Percentiles rank a stretch among this genome's conserved stretches.
Conservation (phyloP, 257 asterid species). For the Coffea eugenioides region DNA sequence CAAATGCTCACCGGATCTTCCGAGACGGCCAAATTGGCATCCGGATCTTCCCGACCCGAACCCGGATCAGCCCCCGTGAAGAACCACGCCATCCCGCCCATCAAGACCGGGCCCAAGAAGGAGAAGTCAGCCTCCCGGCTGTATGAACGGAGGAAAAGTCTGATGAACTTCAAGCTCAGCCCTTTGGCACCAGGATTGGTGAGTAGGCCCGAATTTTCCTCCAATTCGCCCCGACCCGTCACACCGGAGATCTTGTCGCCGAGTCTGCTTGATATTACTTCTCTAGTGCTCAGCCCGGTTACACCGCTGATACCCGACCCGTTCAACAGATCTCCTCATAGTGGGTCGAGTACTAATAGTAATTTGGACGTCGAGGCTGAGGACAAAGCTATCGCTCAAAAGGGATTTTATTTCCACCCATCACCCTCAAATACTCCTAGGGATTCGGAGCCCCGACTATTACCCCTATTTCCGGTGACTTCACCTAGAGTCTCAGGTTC, state of each 20-base stretch:
- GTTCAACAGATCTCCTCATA: slow-evolving; percentile 44
- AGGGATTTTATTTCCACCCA: slow-evolving; percentile 78
- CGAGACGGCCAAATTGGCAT: slow-evolving; percentile 40
- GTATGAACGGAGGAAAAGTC: slow-evolving; percentile 77
- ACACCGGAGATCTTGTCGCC: slow-evolving; percentile 74
- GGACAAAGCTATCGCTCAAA: slow-evolving; percentile 72
- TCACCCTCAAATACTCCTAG: slow-evolving; percentile 81
- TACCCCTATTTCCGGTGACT: slow-evolving; percentile 79
- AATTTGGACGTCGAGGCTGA: slow-evolving; percentile 59
- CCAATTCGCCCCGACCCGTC: slow-evolving; percentile 62
- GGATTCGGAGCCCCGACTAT: slow-evolving; percentile 83
- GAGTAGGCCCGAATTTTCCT: slow-evolving; percentile 29
- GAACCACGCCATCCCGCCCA: slow-evolving; percentile 62
- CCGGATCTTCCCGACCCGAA: slow-evolving; percentile 43
- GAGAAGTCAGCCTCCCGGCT: slow-evolving; percentile 70
- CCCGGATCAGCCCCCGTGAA: slow-evolving; percentile 12
- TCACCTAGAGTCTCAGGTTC: slow-evolving; percentile 74
- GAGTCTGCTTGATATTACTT: slow-evolving; percentile 82
- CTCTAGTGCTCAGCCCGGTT: slow-evolving; percentile 84
- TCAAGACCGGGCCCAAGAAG: slow-evolving; percentile 61
- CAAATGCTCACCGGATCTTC: slow-evolving; percentile 90
- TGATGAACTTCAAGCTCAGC: slow-evolving; percentile 75
- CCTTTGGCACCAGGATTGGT: slow-evolving; percentile 59
- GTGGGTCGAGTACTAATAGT: slow-evolving; percentile 17
- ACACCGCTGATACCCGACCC: slow-evolving; percentile 91